These are phyloP conservation scores for Cornus controversa DNA, from an alignment of 148 eudicot genomes.

Conservation along the genomic window DNA sequence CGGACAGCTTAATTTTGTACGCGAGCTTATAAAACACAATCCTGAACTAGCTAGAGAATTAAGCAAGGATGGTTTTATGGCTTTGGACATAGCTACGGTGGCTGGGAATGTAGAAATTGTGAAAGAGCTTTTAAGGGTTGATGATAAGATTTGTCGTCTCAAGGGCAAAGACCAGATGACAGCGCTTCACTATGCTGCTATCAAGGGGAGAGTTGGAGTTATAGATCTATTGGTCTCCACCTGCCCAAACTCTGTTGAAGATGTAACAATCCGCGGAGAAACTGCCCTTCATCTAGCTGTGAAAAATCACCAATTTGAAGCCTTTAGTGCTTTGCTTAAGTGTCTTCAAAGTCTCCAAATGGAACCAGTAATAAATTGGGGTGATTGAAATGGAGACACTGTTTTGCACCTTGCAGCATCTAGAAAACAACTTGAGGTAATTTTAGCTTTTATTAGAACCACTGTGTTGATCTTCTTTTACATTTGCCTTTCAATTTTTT, in stretches of 20 bases:
- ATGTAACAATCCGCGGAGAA: not conserved
- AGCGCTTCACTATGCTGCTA: not conserved
- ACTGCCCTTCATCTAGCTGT: conserved; percentile 17
- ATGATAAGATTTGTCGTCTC: not conserved
- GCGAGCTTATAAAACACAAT: not conserved
- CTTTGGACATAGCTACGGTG: conserved; percentile 3
- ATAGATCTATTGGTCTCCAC: not conserved
- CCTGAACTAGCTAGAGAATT: not conserved
- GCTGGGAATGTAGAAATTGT: not conserved
- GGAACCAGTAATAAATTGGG: too few relatives aligned
- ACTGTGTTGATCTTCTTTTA: too few relatives aligned
- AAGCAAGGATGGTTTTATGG: not conserved
- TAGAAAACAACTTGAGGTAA: too few relatives aligned
- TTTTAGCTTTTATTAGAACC: too few relatives aligned
- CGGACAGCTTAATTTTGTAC: not conserved
- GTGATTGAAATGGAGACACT: too few relatives aligned
- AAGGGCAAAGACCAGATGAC: not conserved
- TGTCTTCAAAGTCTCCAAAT: too few relatives aligned
- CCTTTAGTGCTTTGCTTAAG: not conserved
- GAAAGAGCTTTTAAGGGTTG: not conserved
- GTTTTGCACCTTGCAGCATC: too few relatives aligned
- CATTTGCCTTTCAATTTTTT: too few relatives aligned
- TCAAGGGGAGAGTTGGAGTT: not conserved
- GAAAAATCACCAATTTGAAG: conserved; percentile 13
- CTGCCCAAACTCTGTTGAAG: not conserved